These are phyloP conservation scores for Colletotrichum lentis DNA, from an alignment of 2,329 filamentous ascomycete species.

Conservation along the genomic window DNA sequence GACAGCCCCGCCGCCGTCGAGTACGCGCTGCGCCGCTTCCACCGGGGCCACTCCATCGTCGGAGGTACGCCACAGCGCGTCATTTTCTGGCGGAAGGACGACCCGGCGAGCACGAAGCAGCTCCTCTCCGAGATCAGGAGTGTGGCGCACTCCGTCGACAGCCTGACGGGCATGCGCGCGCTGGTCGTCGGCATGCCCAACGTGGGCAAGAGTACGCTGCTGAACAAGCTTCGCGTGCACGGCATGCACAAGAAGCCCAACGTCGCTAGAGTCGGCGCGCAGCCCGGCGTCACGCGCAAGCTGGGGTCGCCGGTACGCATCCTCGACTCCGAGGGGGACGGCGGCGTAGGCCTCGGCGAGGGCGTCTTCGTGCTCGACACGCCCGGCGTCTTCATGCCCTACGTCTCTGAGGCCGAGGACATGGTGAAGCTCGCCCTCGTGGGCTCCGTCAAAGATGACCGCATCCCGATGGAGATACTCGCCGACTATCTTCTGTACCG, in stretches of 20 bases:
- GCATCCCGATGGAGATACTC: slow-evolving; percentile 79
- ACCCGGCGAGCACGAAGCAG: slow-evolving; percentile 45
- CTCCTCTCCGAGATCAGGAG: slow-evolving; percentile 52
- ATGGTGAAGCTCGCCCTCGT: slow-evolving; percentile 97
- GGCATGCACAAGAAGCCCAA: slow-evolving; percentile 69
- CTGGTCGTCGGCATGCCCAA: slow-evolving; percentile 98
- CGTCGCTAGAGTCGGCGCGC: slow-evolving; percentile 81
- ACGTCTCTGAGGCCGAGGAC: slow-evolving; percentile 81
- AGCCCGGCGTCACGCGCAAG: slow-evolving; percentile 90
- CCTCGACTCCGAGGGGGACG: slow-evolving; percentile 46
- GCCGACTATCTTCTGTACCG: slow-evolving; percentile 91
- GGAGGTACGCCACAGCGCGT: slow-evolving; percentile 40
- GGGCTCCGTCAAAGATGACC: slow-evolving; percentile 87
- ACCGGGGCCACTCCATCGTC: slow-evolving; percentile 41
- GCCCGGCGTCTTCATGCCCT: slow-evolving; percentile 93
- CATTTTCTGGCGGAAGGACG: slow-evolving; percentile 57
- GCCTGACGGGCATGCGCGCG: slow-evolving; percentile 81
- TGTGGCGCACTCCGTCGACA: slow-evolving; percentile 51
- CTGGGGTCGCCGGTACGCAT: slow-evolving; percentile 86
- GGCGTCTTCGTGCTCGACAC: slow-evolving; percentile 90
- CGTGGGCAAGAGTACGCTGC: slow-evolving; percentile 92
- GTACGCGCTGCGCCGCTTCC: slow-evolving; percentile 45
- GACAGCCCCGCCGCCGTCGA: slow-evolving; percentile 44
- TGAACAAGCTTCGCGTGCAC: slow-evolving; percentile 80
- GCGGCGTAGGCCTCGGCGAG: slow-evolving; percentile 50